Evolutionary conservation across 768 basidiomycete species (phyloP).

Genomic region (Tylopilus cervinicoccineus): DNA sequence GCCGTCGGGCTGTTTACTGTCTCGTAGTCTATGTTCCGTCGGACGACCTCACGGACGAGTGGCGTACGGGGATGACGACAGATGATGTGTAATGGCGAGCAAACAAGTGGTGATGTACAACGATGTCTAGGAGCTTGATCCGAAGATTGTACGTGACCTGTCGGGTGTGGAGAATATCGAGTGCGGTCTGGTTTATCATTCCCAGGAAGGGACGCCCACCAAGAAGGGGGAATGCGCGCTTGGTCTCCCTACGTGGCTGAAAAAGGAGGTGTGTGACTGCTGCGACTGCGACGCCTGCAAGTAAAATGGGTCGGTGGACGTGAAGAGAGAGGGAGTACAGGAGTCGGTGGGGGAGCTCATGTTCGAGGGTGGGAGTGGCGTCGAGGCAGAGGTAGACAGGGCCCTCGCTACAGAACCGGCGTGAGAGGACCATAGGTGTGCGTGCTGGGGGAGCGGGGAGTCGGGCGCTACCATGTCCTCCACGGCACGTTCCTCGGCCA

Average conservation of each 20-base stretch:
- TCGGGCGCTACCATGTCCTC: slow-evolving; percentile 41
- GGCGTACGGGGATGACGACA: slow-evolving; percentile 6
- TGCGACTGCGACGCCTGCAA: slow-evolving; percentile 41
- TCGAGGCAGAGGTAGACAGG: slow-evolving; percentile 21
- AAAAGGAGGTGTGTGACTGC: slow-evolving; percentile 30
- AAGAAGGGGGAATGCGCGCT: slow-evolving; percentile 40
- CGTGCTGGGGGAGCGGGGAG: slow-evolving; percentile 26
- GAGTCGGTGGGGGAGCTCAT: slow-evolving; percentile 22
- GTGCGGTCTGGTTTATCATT: slow-evolving; percentile 6
- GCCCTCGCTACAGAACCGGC: slow-evolving; percentile 16
- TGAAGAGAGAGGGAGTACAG: slow-evolving; percentile 32
- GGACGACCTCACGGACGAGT: not conserved
- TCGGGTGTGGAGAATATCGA: not conserved
- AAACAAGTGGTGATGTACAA: slow-evolving; percentile 11
- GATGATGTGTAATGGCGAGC: not conserved
- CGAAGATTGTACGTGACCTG: slow-evolving; percentile 6
- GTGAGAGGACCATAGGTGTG: slow-evolving; percentile 24
- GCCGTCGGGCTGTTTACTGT: not conserved
- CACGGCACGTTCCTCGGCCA: slow-evolving; percentile 43
- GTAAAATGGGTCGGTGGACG: slow-evolving; percentile 49
- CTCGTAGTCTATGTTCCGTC: slow-evolving; percentile 14
- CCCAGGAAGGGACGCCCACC: slow-evolving; percentile 26
- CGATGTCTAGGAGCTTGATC: slow-evolving; percentile 8
- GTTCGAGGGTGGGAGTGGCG: slow-evolving; percentile 11
- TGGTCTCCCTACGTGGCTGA: slow-evolving; percentile 36